These are phyloP conservation scores for Xerocomellus amylosporus DNA, from an alignment of 768 basidiomycete genomes.

Conservation along the genomic window DNA sequence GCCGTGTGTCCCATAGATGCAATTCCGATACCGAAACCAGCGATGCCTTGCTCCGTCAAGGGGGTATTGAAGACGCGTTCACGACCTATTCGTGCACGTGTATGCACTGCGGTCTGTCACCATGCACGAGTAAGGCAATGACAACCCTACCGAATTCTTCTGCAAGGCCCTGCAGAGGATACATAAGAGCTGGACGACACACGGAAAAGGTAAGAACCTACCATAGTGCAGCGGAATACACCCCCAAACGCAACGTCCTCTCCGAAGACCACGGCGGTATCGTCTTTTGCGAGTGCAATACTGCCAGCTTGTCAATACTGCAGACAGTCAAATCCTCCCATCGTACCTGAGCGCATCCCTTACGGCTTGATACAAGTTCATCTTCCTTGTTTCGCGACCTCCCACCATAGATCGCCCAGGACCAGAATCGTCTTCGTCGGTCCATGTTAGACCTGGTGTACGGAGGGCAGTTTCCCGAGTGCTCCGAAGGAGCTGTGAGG, in stretches of 20 bases:
- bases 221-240: slow-evolving; percentile 93
- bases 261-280: slow-evolving; percentile 85
- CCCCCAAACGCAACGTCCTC: slow-evolving; percentile 93
- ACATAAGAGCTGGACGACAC: not conserved
- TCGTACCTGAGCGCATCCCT: slow-evolving; percentile 82
- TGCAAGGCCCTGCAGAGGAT: slow-evolving; percentile 63
- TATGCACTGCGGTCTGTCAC: not conserved
- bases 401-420: slow-evolving; percentile 50
- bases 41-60: slow-evolving; percentile 89
- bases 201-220: slow-evolving; percentile 33
- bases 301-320: slow-evolving; percentile 37
- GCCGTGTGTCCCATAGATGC: slow-evolving; percentile 93
- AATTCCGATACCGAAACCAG: slow-evolving; percentile 89
- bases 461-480: slow-evolving; percentile 71
- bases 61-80: slow-evolving; percentile 97
- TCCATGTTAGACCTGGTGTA: slow-evolving; percentile 71
- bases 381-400: slow-evolving; percentile 86
- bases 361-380: slow-evolving; percentile 93
- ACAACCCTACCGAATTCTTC: slow-evolving; percentile 79
- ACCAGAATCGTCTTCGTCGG: slow-evolving; percentile 50
- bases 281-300: slow-evolving; percentile 81
- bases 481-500: slow-evolving; percentile 58
- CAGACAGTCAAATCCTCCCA: not conserved
- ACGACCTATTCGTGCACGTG: slow-evolving; percentile 48
- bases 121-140: not conserved